A percentile compares a stretch with the other conserved stretches of the same genome.
phyloP scores from a whole-genome alignment of 2,329 filamentous ascomycete genomes.

The Aspergillus tanneri region DNA sequence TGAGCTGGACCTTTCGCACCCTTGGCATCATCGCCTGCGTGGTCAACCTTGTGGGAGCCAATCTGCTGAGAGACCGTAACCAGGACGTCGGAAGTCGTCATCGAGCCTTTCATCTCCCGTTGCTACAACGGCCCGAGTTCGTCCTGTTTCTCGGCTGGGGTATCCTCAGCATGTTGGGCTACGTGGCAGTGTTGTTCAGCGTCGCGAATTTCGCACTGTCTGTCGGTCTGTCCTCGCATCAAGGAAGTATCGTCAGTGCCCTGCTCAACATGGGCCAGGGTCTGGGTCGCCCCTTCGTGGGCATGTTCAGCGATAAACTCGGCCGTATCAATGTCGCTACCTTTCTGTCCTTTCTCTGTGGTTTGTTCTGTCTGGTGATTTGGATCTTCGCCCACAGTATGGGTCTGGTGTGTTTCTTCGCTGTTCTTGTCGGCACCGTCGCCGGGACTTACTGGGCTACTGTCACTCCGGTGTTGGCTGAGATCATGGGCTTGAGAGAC shows the following conservation, averaged over 20 bases:
- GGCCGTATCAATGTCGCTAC: conserved; percentile 64
- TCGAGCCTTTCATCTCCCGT: conserved; percentile 52
- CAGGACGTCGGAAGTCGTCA: conserved; percentile 54
- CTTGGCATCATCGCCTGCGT: conserved; percentile 56
- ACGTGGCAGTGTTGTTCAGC: conserved; percentile 64
- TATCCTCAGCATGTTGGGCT: conserved; percentile 63
- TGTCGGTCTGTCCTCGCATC: conserved; percentile 58
- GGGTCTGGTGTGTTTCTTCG: conserved; percentile 59
- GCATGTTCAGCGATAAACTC: conserved; percentile 60
- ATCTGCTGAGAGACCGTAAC: conserved; percentile 59
- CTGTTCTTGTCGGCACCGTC: conserved; percentile 57
- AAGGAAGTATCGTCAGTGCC: conserved; percentile 62
- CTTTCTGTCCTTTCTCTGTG: conserved; percentile 55
- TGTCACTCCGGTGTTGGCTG: conserved; percentile 58
- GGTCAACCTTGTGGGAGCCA: conserved; percentile 54
- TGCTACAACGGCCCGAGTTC: conserved; percentile 57
- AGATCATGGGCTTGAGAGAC: conserved; percentile 60
- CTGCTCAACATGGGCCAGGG: conserved; percentile 64
- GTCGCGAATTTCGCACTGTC: conserved; percentile 62
- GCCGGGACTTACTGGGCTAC: conserved; percentile 62
- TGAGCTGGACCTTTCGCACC: conserved; percentile 62
- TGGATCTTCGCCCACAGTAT: conserved; percentile 62
- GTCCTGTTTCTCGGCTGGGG: conserved; percentile 60
- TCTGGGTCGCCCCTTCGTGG: conserved; percentile 57
- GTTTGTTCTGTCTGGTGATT: conserved; percentile 59